phyloP scores from a whole-genome alignment of 1,284 basidiomycete genomes.

The Apiotrichum siamense region DNA sequence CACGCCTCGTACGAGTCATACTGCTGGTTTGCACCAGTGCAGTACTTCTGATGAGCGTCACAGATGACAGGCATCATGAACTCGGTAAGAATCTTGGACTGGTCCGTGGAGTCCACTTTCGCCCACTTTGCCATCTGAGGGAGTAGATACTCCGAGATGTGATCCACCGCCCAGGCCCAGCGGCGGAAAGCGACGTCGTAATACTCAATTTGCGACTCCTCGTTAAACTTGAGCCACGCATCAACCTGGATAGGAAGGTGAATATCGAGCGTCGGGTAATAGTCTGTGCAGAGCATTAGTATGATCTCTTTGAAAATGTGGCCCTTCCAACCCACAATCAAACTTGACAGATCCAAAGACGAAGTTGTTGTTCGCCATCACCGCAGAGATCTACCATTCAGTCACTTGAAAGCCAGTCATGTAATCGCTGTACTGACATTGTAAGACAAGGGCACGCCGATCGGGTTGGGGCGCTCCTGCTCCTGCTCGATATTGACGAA shows the following conservation, averaged over 20 bases:
- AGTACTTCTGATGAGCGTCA: conserved; percentile 11
- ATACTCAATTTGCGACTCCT: conserved; percentile 1
- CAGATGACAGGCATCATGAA: conserved; percentile 23
- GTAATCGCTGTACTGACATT: neutral
- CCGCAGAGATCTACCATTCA: too few relatives aligned
- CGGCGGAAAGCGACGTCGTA: conserved; percentile 24
- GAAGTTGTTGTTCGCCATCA: neutral
- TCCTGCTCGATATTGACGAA: neutral
- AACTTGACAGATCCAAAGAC: neutral
- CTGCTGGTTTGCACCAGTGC: conserved; percentile 22
- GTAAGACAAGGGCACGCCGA: neutral
- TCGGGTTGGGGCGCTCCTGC: neutral
- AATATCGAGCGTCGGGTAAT: neutral
- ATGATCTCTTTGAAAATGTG: conserved; percentile 4
- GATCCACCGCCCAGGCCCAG: conserved; percentile 27
- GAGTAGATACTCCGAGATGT: conserved; percentile 17
- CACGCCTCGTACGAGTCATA: conserved; percentile 21
- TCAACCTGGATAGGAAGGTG: neutral
- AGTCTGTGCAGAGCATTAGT: neutral
- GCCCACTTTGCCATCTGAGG: conserved; percentile 22
- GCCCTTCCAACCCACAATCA: neutral
- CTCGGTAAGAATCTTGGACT: conserved; percentile 9
- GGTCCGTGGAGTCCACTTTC: conserved; percentile 3
- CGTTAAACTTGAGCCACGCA: conserved; percentile 1
- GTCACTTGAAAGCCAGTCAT: neutral